Conservation (phyloP, 495 filamentous ascomycete genomes). For the Sabuloglossum arenarium region DNA sequence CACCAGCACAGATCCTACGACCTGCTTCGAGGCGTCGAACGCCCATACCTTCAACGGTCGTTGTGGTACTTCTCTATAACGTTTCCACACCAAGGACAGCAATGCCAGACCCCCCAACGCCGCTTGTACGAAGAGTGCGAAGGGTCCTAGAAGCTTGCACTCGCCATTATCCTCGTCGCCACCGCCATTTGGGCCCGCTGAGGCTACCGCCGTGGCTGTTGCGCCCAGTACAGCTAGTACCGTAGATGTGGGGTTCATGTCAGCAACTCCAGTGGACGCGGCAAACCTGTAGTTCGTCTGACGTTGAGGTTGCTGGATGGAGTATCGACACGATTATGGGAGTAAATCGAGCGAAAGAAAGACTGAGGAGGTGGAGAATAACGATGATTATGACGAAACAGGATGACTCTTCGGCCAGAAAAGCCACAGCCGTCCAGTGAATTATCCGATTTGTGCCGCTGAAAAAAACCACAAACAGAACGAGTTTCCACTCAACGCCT, state of each 20-base stretch:
- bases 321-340: not conserved
- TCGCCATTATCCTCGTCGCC: slow-evolving; percentile 35
- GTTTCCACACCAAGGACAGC: slow-evolving; percentile 73
- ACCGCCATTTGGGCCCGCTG: slow-evolving; percentile 6
- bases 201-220: slow-evolving; percentile 14
- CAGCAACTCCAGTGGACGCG: not conserved
- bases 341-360: too few species aligned
- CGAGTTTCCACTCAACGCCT: too few species aligned
- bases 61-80: slow-evolving; percentile 79
- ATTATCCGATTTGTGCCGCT: too few species aligned
- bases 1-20: slow-evolving; percentile 78
- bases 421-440: too few species aligned
- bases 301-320: not conserved
- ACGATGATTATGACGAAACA: too few species aligned
- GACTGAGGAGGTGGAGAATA: too few species aligned
- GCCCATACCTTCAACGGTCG: slow-evolving; percentile 87
- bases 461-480: too few species aligned
- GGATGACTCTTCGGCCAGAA: too few species aligned
- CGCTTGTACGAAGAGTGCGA: slow-evolving; percentile 73
- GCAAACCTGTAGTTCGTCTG: not conserved
- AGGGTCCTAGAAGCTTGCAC: slow-evolving; percentile 65
- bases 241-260: slow-evolving; percentile 7
- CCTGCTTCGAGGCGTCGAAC: slow-evolving; percentile 93
- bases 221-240: slow-evolving; percentile 12
- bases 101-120: slow-evolving; percentile 73